Percentiles rank a stretch among this genome's conserved stretches.
Evolutionary conservation across 306 rosid genomes (phyloP).

Genomic region (Oemleria cerasiformis): DNA sequence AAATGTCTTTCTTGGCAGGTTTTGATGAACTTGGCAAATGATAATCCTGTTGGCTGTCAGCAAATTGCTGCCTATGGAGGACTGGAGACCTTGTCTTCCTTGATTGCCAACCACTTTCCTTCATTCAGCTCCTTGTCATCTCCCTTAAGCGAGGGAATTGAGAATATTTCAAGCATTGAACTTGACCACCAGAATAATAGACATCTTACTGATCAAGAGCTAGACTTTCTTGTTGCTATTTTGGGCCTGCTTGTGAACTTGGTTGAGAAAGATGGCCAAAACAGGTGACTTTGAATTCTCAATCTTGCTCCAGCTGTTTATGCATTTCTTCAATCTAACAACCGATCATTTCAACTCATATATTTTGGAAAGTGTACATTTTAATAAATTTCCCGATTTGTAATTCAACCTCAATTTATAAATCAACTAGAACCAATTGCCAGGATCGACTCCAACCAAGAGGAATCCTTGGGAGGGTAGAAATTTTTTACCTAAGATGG

Average conservation of each 20-base stretch:
- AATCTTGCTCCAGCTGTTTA: background rate
- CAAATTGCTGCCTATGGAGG: slow-evolving; percentile 90
- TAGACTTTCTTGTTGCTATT: slow-evolving; percentile 95
- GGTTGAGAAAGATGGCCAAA: slow-evolving; percentile 84
- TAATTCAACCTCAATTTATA: background rate
- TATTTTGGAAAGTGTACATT: background rate
- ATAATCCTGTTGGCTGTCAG: slow-evolving; percentile 85
- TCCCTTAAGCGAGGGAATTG: slow-evolving; percentile 42
- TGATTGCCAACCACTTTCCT: slow-evolving; percentile 92
- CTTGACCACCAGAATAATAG: slow-evolving; percentile 44
- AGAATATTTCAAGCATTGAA: slow-evolving; percentile 32
- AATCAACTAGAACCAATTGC: background rate
- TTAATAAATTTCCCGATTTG: background rate
- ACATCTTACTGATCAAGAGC: slow-evolving; percentile 76
- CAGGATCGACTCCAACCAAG: background rate
- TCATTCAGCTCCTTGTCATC: slow-evolving; percentile 55
- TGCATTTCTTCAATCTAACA: background rate
- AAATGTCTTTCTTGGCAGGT: slow-evolving; percentile 53
- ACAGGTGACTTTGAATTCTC: slow-evolving; percentile 54
- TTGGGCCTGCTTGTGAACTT: slow-evolving; percentile 95
- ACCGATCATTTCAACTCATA: background rate
- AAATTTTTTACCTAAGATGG: background rate
- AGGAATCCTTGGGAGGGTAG: background rate
- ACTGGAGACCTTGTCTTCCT: slow-evolving; percentile 77
- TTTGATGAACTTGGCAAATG: slow-evolving; percentile 95